Base-by-base conservation (phyloP, 441 rosid genomes). In the Caryocar brasiliense region DNA sequence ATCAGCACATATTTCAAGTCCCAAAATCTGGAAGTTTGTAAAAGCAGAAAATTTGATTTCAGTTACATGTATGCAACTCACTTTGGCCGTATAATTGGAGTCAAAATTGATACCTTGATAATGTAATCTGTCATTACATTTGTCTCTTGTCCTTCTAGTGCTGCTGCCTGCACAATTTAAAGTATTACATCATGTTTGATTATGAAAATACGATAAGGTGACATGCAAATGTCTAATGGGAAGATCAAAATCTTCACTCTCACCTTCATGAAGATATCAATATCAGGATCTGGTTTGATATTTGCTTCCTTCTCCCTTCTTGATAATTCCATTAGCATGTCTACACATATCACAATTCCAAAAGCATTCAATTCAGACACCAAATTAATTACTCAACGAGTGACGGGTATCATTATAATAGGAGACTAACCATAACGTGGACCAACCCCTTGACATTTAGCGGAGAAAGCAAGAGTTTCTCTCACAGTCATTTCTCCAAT, bases 401-500 rank as follows among this genome's bases (percentile, higher is more conserved):
- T n/a, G n/a, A n/a, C n/a, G n/a, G n/a, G n/a, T n/a, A n/a, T n/a
- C n/a, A n/a, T n/a, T n/a, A n/a, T n/a, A n/a, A n/a, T n/a, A n/a
- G n/a, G n/a, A n/a, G n/a, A 54, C 79, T 58, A 12, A 79, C 89
- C 85, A 15, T 67, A 61, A 14, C 81, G 76, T 4, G 79, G 58
- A 12, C 89, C 85, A 4, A 76, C 77, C 21, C 89, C 89, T 54
- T 81, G 88, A 48, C 88, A 81, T 65, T 82, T 63, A 12, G 82
- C 82, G 5, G 88, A 76, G 61, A 81, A 81, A 33, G 78, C 77
- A 25, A 78, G 53, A 2, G 88, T 81, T 61, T 81, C 88, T 59
- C 85, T 74, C 2, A 81, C 88, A 14, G 88, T 81, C 88, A 81
- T 65, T 61, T 81, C 88, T 41, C 79, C 80, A 9, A 81, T 72